phyloP scores from a whole-genome alignment of 345 rosid species.

The Erysimum cheiranthoides region DNA sequence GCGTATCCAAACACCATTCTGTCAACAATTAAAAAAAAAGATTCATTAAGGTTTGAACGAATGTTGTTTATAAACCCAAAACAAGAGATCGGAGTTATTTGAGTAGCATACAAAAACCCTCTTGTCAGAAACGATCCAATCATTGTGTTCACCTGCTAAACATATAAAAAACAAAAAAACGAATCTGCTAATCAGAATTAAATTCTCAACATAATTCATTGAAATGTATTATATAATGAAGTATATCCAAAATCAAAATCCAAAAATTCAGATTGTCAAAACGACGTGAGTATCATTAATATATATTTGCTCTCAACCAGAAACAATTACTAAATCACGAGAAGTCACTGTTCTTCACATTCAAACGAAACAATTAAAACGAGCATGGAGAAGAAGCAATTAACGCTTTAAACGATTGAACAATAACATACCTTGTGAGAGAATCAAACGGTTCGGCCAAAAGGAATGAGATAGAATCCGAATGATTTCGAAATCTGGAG shows the following conservation, averaged over 20 bases:
- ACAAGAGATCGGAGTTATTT: background rate
- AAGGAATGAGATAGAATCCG: background rate
- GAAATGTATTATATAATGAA: background rate
- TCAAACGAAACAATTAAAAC: too few species aligned
- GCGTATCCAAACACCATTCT: conserved; percentile 78
- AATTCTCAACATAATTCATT: background rate
- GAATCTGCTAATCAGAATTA: background rate
- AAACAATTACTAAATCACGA: too few species aligned
- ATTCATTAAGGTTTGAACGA: background rate
- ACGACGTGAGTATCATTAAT: too few species aligned
- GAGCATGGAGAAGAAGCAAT: too few species aligned
- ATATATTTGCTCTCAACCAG: too few species aligned
- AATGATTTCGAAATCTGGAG: conserved; percentile 1
- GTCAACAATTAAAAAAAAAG: conserved; percentile 4
- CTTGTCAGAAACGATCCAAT: conserved; percentile 63
- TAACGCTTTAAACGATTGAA: background rate
- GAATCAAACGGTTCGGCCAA: too few species aligned
- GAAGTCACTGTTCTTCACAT: too few species aligned
- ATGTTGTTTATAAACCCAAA: background rate
- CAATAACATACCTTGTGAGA: background rate
- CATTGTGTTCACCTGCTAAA: conserved; percentile 47
- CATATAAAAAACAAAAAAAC: background rate
- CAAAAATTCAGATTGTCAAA: background rate
- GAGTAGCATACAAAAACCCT: conserved; percentile 54
- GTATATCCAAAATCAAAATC: background rate